phyloP scores from a whole-genome alignment of 108 stramenopile genomes.

The Mediolabrus comicus region DNA sequence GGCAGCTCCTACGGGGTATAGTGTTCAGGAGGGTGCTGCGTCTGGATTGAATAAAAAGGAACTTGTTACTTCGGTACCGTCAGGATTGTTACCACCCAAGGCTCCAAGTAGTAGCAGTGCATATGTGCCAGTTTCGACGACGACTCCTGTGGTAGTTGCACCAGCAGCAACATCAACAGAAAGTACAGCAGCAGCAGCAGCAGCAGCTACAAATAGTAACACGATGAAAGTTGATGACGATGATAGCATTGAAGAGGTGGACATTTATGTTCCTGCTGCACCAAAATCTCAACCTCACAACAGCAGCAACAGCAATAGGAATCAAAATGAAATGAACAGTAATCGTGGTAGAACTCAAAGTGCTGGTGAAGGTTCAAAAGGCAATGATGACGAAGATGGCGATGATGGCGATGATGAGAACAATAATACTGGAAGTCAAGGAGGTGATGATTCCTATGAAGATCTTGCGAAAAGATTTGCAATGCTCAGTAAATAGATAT shows the following conservation, averaged over 20 bases:
- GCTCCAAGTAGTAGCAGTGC: no score
- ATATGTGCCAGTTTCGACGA: constrained; percentile 8
- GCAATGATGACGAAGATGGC: constrained; percentile 1
- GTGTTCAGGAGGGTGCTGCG: constrained; percentile 60
- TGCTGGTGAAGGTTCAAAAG: constrained; percentile 8
- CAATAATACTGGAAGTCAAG: constrained; percentile 1
- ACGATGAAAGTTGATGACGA: background rate
- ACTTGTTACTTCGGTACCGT: constrained; percentile 7
- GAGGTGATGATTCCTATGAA: constrained; percentile 43
- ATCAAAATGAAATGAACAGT: constrained; percentile 26
- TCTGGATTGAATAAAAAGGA: constrained; percentile 58
- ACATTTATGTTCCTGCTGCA: constrained; percentile 61
- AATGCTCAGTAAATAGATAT: constrained; percentile 51
- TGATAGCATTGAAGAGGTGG: constrained; percentile 51
- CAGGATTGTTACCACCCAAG: no score
- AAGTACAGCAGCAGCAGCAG: no score
- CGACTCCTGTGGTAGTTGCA: background rate
- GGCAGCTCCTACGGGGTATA: constrained; percentile 76
- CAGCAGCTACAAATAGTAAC: background rate
- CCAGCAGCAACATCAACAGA: background rate
- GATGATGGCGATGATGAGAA: no score
- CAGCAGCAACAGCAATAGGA: background rate
- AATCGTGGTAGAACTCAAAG: constrained; percentile 4
- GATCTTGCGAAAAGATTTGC: constrained; percentile 79
- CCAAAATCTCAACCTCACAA: constrained; percentile 22